Evolutionary conservation across 2,329 filamentous ascomycete species (phyloP).

Genomic region (Neodidymelliopsis sp.): DNA sequence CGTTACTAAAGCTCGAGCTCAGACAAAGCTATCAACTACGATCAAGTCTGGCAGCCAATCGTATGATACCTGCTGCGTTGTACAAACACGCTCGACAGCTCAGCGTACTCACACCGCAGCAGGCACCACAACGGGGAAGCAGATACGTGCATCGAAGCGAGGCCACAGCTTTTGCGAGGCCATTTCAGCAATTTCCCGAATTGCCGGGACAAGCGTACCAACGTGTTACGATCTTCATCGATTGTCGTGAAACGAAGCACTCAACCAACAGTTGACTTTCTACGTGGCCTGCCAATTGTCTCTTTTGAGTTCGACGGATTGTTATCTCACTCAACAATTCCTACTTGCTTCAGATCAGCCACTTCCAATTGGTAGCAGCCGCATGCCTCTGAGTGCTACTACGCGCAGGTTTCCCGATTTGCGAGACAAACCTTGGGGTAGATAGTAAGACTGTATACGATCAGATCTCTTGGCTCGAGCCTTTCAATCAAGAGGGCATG

Average conservation of each 20-base stretch:
- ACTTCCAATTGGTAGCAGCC: background rate
- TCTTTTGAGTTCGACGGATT: slow-evolving; percentile 3
- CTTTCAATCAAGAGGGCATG: no score
- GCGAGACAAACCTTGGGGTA: no score
- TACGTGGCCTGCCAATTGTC: slow-evolving; percentile 9
- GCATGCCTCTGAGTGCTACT: background rate
- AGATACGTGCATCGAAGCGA: slow-evolving; percentile 24
- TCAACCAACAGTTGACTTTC: slow-evolving; percentile 2
- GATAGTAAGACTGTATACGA: no score
- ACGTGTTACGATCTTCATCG: slow-evolving; percentile 21
- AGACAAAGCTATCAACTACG: background rate
- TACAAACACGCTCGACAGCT: slow-evolving; percentile 21
- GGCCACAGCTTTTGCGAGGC: slow-evolving; percentile 21
- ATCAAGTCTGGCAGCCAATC: slow-evolving; percentile 11
- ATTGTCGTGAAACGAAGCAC: slow-evolving; percentile 20
- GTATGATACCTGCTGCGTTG: slow-evolving; percentile 11
- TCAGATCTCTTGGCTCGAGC: no score
- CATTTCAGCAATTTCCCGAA: slow-evolving; percentile 5
- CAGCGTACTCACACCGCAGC: slow-evolving; percentile 26
- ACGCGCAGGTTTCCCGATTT: background rate
- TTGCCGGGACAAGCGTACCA: slow-evolving; percentile 12
- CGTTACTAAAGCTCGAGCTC: slow-evolving; percentile 2
- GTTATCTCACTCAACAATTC: slow-evolving; percentile 5
- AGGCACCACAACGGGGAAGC: slow-evolving; percentile 30
- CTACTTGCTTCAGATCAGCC: slow-evolving; percentile 1